phyloP scores from a whole-genome alignment of 805 yeast species.

The Ogataea thermomethanolica region DNA sequence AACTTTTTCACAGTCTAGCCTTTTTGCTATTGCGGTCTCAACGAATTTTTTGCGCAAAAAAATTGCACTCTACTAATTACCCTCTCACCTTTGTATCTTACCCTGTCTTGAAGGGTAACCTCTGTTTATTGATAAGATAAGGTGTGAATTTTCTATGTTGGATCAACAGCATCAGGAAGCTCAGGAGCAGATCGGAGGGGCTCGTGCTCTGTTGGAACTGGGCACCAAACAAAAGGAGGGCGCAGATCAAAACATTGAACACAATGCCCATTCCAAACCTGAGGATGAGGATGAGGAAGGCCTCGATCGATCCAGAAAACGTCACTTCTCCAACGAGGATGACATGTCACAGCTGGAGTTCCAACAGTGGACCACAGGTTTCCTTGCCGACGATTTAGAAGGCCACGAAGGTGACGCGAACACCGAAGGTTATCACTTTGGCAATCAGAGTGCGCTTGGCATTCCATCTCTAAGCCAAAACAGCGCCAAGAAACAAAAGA shows the following conservation, averaged over 20 bases:
- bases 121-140: constrained; percentile 10
- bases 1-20: too few species aligned
- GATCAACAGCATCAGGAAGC: constrained; percentile 11
- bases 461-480: constrained; percentile 16
- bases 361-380: constrained; percentile 52
- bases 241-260: constrained; percentile 11
- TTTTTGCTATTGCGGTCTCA: background rate
- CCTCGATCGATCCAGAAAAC: constrained; percentile 35
- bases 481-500: constrained; percentile 11
- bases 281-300: constrained; percentile 71
- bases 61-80: constrained; percentile 2
- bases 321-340: constrained; percentile 38
- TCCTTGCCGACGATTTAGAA: constrained; percentile 41
- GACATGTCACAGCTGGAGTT: constrained; percentile 45
- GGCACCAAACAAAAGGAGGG: constrained; percentile 21
- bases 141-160: constrained; percentile 2
- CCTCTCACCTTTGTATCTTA: constrained; percentile 11
- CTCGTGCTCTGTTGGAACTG: constrained; percentile 28
- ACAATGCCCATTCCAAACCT: constrained; percentile 21
- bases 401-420: constrained; percentile 20
- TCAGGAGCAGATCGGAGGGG: constrained; percentile 28
- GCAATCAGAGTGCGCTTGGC: constrained; percentile 13
- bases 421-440: constrained; percentile 13
- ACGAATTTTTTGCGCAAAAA: constrained; percentile 1
- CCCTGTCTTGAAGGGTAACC: constrained; percentile 16